phyloP scores from a whole-genome alignment of 73 alveolate genomes.

The Breviolum minutum region DNA sequence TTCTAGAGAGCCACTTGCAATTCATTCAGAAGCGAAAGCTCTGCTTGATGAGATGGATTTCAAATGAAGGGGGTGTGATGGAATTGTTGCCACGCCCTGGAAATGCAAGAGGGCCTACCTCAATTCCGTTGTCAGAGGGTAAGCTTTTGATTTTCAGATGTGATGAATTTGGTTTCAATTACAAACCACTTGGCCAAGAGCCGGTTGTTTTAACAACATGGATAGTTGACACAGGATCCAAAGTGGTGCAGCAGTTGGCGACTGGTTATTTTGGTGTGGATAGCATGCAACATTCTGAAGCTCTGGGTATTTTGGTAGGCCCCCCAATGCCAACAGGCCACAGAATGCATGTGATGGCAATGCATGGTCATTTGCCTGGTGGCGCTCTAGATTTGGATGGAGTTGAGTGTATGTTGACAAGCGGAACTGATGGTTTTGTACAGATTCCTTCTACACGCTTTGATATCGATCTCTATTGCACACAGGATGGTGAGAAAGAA shows the following conservation, averaged over 20 bases:
- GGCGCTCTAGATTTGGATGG: constrained; percentile 56
- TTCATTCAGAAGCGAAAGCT: constrained; percentile 62
- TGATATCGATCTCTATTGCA: constrained; percentile 63
- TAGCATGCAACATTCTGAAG: constrained; percentile 81
- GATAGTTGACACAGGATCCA: constrained; percentile 77
- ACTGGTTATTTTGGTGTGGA: constrained; percentile 70
- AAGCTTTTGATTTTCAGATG: constrained; percentile 39
- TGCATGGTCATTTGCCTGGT: constrained; percentile 77
- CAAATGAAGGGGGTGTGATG: constrained; percentile 88
- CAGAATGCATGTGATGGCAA: constrained; percentile 87
- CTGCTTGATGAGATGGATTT: constrained; percentile 70
- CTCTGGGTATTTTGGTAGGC: constrained; percentile 81
- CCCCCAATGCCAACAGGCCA: constrained; percentile 87
- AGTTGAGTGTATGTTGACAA: constrained; percentile 66
- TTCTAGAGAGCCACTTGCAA: constrained; percentile 60
- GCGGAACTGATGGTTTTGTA: constrained; percentile 64
- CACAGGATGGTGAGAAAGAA: constrained; percentile 47
- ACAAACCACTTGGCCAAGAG: constrained; percentile 60
- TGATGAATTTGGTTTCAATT: constrained; percentile 52
- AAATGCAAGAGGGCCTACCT: neutral
- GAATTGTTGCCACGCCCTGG: constrained; percentile 74
- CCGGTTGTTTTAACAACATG: constrained; percentile 52
- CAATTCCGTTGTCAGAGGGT: constrained; percentile 22
- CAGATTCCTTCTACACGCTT: constrained; percentile 80
- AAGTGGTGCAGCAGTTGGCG: constrained; percentile 57